These are phyloP conservation scores for Cicer bijugum DNA, from an alignment of 306 rosid genomes.

Conservation along the genomic window DNA sequence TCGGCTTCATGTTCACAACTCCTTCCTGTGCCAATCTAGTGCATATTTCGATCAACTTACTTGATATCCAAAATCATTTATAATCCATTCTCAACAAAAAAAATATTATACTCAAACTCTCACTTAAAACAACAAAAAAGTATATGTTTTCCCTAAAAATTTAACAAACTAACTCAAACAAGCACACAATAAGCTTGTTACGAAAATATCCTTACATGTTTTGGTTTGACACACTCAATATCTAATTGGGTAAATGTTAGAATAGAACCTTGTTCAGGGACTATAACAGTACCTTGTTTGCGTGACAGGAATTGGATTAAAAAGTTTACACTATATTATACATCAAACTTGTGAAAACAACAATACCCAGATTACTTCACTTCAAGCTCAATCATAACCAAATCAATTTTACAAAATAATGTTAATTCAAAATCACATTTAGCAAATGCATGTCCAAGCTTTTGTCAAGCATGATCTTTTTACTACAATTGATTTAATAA, in stretches of 20 bases:
- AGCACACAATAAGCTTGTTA: not conserved
- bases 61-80: constrained; percentile 4
- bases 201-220: not conserved
- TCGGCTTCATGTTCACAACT: constrained; percentile 37
- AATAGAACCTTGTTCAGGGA: too few species aligned
- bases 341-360: too few species aligned
- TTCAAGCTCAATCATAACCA: too few species aligned
- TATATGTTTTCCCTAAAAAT: not conserved
- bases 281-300: not conserved
- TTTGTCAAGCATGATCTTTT: too few species aligned
- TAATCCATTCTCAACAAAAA: not conserved
- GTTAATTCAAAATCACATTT: too few species aligned
- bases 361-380: too few species aligned
- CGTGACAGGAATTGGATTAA: not conserved
- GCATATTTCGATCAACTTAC: not conserved
- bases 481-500: too few species aligned
- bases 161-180: constrained; percentile 7
- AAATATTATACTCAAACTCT: not conserved
- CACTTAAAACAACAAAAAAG: not conserved
- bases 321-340: too few species aligned
- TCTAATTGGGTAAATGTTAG: too few species aligned
- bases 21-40: constrained; percentile 51
- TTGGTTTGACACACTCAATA: not conserved
- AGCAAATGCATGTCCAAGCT: too few species aligned
- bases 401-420: too few species aligned